A percentile compares a stretch with the other conserved stretches of the same genome.
These are phyloP conservation scores for Papiliotrema fonsecae DNA, from an alignment of 1,284 basidiomycete species.

Conservation along the genomic window DNA sequence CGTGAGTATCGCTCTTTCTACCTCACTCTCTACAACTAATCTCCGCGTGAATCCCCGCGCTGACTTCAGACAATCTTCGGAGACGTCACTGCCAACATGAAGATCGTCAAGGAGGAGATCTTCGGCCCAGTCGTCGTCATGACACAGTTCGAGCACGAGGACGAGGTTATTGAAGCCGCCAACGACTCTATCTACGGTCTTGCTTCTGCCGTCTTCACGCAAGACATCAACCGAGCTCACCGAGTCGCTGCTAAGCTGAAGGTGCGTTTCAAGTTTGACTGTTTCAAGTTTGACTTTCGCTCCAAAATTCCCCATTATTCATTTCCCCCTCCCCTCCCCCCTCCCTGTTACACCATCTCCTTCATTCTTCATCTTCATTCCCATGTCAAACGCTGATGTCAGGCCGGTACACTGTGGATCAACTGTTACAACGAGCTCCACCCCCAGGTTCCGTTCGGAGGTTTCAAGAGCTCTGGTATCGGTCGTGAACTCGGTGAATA, in stretches of 20 bases:
- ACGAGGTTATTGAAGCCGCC: constrained; percentile 68
- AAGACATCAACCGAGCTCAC: constrained; percentile 70
- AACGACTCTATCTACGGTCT: constrained; percentile 85
- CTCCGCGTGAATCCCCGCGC: no score
- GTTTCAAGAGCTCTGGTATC: constrained; percentile 66
- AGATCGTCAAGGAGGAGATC: constrained; percentile 86
- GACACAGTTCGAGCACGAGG: constrained; percentile 66
- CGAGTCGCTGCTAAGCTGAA: constrained; percentile 54
- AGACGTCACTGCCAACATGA: constrained; percentile 69
- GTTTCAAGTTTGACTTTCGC: not conserved
- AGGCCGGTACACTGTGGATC: constrained; percentile 50
- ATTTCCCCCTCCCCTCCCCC: no score
- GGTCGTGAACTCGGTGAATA: constrained; percentile 83
- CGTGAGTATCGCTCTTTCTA: constrained; percentile 9
- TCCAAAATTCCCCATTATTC: not conserved
- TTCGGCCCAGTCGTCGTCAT: constrained; percentile 63
- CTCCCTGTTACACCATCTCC: no score
- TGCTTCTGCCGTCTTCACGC: constrained; percentile 79
- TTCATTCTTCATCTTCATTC: not conserved
- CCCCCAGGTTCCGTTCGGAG: constrained; percentile 72
- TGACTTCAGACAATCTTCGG: constrained; percentile 68
- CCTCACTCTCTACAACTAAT: not conserved
- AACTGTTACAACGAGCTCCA: constrained; percentile 70
- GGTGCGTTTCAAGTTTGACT: not conserved
- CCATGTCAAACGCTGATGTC: not conserved